Evolutionary conservation across 192 early-diverging fungal species (phyloP), one percentile per base, ranked within the genome.

Genomic region (Dissophora ornata): DNA sequence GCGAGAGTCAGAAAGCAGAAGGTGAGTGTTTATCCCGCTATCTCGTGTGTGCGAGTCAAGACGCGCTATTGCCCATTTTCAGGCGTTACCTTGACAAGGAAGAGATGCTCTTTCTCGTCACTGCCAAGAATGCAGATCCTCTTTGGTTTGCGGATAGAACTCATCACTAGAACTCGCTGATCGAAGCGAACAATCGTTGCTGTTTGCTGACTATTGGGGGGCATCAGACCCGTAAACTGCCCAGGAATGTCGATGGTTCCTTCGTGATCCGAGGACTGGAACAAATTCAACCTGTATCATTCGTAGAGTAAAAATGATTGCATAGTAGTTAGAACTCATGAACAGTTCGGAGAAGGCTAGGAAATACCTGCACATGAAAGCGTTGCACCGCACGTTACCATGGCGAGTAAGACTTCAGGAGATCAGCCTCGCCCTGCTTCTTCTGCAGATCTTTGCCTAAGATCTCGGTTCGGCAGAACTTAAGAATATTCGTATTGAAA

Each of bases 221-320:
- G 85, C 25, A 46, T 46, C 11, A 63, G 24, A 10, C 91, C 91
- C 10, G 65, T 73, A 58, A 91, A 92, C 56, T 94, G 93, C 18
- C 93, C 93, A 34, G 93, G 93, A 30, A 94, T 85, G 69, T 93
- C 93, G 9, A 94, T 71, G 9, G 68, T 41, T 67, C 92, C 62
- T 30, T 77, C 21, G 24, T 67, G 44, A 26, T 77, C 73, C 8
- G 65, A 57, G 4, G 73, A 29, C 45, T 77, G 73, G 54, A 77
- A 77, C 5, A 58, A 24, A n/a, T 60, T 44, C 7, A 77, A 18
- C 73, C 73, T 77, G 26, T 61, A 50, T 25, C 6, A 15, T 16
- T 7, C 22, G 1, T 7, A 25, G 12, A 26, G 16, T 11, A 59
- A 45, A 30, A 41, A 21, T 16, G 28, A 12, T 79, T n/a, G 33